A percentile compares a stretch with the other conserved stretches of the same genome.
Conservation (phyloP, 108 stramenopile genomes). For the Aurantiochytrium sp. region DNA sequence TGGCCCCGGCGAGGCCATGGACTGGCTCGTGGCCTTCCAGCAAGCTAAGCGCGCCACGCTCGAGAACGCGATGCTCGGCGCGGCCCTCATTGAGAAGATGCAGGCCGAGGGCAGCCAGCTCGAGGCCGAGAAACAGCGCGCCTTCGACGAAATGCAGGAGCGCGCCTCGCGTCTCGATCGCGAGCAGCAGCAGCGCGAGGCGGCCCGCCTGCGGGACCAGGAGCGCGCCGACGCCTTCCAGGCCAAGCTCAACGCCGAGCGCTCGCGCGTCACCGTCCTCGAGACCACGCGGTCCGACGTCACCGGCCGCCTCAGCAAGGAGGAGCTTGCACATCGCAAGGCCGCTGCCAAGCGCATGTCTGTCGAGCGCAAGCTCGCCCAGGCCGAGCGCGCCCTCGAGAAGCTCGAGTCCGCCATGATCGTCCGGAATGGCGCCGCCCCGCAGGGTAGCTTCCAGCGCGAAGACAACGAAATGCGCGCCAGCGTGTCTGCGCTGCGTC, state of each 20-base stretch:
- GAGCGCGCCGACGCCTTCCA: neutral
- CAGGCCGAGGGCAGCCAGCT: neutral
- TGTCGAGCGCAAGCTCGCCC: neutral
- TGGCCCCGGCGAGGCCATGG: neutral
- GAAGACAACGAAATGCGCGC: constrained; percentile 5
- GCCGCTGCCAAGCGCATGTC: neutral
- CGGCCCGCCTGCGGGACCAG: neutral
- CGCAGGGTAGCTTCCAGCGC: neutral
- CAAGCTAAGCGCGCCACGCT: neutral
- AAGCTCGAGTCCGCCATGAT: constrained; percentile 15
- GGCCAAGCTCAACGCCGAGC: neutral
- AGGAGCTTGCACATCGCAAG: neutral
- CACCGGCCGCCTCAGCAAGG: neutral
- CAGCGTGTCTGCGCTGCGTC: neutral
- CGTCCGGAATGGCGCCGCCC: neutral
- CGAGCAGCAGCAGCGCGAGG: constrained; percentile 1
- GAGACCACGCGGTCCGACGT: neutral
- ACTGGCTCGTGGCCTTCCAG: constrained; percentile 12
- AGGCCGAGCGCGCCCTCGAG: constrained; percentile 18
- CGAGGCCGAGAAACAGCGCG: neutral
- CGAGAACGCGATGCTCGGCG: constrained; percentile 17
- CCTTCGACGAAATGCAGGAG: neutral
- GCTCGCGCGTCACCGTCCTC: neutral
- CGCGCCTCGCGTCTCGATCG: neutral
- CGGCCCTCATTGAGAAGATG: neutral